Conservation (phyloP, 228 moss, liverwort and hornwort genomes). For the Sphagnum fallax region DNA sequence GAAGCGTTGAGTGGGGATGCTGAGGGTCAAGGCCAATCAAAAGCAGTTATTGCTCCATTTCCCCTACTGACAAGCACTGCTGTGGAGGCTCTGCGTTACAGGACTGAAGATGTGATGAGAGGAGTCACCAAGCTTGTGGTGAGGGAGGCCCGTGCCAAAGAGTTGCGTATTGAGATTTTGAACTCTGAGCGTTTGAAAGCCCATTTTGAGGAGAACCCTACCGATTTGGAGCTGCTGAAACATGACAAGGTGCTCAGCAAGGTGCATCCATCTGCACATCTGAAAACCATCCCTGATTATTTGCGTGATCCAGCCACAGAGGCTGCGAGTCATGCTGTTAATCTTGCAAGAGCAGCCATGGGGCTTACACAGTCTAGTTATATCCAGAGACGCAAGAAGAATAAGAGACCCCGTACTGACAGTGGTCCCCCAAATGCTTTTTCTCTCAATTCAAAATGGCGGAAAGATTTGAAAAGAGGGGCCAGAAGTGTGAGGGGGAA, state of each 20-base stretch:
- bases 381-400: constrained; percentile 45
- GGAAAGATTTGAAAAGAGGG: constrained; percentile 33
- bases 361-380: constrained; percentile 62
- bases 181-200: constrained; percentile 96
- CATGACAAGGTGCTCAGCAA: constrained; percentile 94
- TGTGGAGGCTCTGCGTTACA: constrained; percentile 79
- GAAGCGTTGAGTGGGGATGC: constrained; percentile 40
- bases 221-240: constrained; percentile 81
- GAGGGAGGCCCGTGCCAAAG: constrained; percentile 92
- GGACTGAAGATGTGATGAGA: constrained; percentile 89
- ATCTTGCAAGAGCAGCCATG: constrained; percentile 70
- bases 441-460: constrained; percentile 45
- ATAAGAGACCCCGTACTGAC: constrained; percentile 34
- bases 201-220: constrained; percentile 96
- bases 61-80: constrained; percentile 66
- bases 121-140: constrained; percentile 72
- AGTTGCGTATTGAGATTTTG: constrained; percentile 88
- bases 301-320: constrained; percentile 81
- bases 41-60: constrained; percentile 41
- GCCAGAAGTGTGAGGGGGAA: constrained; percentile 22
- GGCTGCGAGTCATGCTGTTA: constrained; percentile 81
- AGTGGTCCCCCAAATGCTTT: constrained; percentile 69
- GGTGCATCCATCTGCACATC: constrained; percentile 67
- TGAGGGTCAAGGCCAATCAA: constrained; percentile 14
- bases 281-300: constrained; percentile 83